A percentile compares a stretch with the other conserved stretches of the same genome.
phyloP scores from a whole-genome alignment of 306 rosid genomes.

The Astragalus membranaceus region DNA sequence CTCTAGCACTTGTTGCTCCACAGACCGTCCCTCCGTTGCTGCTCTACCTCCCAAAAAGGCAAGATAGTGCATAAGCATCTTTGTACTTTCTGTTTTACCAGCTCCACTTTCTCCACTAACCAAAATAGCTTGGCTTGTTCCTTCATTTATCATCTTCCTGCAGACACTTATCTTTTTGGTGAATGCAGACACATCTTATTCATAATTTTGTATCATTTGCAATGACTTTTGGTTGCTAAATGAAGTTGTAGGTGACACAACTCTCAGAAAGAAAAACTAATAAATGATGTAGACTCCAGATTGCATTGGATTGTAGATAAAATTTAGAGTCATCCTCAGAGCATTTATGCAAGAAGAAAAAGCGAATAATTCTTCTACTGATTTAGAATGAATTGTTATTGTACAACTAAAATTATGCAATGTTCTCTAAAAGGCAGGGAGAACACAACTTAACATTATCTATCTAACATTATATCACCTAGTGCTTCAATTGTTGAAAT shows the following conservation, averaged over 20 bases:
- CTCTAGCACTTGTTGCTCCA: slow-evolving; percentile 95
- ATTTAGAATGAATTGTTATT: not conserved
- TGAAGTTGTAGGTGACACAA: not conserved
- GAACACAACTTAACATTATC: too few species aligned
- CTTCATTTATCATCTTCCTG: slow-evolving; percentile 83
- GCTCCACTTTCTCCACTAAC: slow-evolving; percentile 99
- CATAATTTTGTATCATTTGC: not conserved
- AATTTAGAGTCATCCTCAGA: not conserved
- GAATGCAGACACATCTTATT: not conserved
- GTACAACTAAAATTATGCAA: not conserved
- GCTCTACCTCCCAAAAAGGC: slow-evolving; percentile 89
- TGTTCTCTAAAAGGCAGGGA: not conserved
- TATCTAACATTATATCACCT: too few species aligned
- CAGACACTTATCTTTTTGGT: slow-evolving; percentile 8
- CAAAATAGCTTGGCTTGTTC: slow-evolving; percentile 79
- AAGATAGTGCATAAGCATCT: slow-evolving; percentile 96
- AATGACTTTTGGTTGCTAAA: not conserved
- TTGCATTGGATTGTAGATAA: not conserved
- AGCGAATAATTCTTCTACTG: not conserved
- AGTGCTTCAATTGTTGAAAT: too few species aligned
- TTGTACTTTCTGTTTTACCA: slow-evolving; percentile 94
- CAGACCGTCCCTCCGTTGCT: slow-evolving; percentile 70
- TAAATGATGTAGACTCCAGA: not conserved
- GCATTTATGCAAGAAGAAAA: not conserved
- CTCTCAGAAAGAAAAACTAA: not conserved